Conservation (phyloP, 352 stramenopile species). For the Thalassiosira allenii region DNA sequence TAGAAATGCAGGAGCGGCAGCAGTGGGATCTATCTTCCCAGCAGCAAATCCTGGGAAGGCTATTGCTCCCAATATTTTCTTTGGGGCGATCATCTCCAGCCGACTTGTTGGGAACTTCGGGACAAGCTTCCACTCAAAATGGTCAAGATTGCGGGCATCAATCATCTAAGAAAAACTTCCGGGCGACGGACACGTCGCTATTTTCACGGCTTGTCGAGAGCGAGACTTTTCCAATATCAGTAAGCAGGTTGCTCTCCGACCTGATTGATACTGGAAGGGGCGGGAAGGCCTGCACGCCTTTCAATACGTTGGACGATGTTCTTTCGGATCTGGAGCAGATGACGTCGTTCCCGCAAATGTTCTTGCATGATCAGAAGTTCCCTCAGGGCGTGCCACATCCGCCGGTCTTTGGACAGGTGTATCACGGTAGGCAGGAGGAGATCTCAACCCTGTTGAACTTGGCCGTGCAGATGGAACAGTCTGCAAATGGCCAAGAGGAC, state of each 20-base stretch:
- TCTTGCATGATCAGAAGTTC: conserved; percentile 24
- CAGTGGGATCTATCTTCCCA: no score
- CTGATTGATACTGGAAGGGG: conserved; percentile 23
- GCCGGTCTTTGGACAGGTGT: conserved; percentile 22
- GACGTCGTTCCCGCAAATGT: conserved; percentile 24
- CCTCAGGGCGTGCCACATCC: not conserved
- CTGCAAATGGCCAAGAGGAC: not conserved
- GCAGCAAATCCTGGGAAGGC: no score
- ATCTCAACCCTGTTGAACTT: conserved; percentile 16
- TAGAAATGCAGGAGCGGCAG: no score
- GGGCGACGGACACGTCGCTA: not conserved
- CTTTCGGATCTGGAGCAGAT: conserved; percentile 45
- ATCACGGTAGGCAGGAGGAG: conserved; percentile 19
- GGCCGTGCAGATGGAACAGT: conserved; percentile 1
- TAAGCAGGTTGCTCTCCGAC: conserved; percentile 23
- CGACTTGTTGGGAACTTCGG: no score
- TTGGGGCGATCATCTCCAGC: no score
- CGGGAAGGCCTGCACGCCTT: conserved; percentile 2
- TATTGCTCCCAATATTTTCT: no score
- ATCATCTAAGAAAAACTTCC: not conserved
- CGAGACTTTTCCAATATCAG: conserved; percentile 6
- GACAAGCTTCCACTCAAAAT: no score
- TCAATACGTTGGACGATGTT: conserved; percentile 25
- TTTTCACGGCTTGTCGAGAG: conserved; percentile 9
- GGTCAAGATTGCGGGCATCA: no score